Conservation (phyloP, 1,284 basidiomycete genomes). For the Pisolithus thermaeus region DNA sequence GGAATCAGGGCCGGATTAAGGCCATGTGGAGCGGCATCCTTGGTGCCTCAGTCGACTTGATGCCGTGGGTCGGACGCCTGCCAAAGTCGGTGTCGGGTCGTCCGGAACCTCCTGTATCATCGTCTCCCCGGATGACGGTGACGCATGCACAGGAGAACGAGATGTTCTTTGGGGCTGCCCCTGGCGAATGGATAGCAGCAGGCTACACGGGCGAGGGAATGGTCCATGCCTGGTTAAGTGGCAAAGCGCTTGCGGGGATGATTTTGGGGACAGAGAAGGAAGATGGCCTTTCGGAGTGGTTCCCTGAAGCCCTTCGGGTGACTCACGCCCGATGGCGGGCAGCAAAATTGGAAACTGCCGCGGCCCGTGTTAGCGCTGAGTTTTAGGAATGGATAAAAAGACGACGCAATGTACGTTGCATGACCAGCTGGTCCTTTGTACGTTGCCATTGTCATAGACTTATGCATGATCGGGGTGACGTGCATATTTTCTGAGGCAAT, state of each 20-base stretch:
- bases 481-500: too few relatives aligned
- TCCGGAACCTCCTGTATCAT: constrained; percentile 12
- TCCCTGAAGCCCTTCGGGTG: constrained; percentile 38
- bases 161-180: constrained; percentile 16
- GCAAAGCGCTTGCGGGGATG: constrained; percentile 30
- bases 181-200: constrained; percentile 44
- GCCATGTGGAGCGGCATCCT: constrained; percentile 49
- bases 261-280: constrained; percentile 30
- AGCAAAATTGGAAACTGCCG: constrained; percentile 18
- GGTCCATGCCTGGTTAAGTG: constrained; percentile 33
- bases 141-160: constrained; percentile 2
- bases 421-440: too few relatives aligned
- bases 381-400: too few relatives aligned
- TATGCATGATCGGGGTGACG: too few relatives aligned
- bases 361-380: too few relatives aligned
- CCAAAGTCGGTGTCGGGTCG: constrained; percentile 33
- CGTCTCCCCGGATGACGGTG: neutral
- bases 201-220: constrained; percentile 31
- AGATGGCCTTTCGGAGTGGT: constrained; percentile 34
- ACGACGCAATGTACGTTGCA: too few relatives aligned
- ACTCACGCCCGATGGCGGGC: constrained; percentile 38
- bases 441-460: too few relatives aligned
- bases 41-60: constrained; percentile 39
- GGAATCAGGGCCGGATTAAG: constrained; percentile 38
- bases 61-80: constrained; percentile 44